Conservation (phyloP, 192 early-diverging fungal genomes). For the Oehlia diaphana region DNA sequence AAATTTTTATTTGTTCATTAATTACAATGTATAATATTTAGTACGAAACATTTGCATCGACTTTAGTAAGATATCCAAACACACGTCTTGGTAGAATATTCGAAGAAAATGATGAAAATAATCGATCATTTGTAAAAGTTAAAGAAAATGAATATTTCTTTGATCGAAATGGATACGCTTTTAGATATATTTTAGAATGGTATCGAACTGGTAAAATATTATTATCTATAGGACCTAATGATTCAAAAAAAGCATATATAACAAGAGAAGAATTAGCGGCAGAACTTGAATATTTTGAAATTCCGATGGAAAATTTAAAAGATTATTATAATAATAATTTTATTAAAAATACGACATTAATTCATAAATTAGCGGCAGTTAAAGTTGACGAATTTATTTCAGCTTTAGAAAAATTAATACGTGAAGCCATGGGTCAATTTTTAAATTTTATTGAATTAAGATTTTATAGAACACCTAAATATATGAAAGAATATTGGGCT, state of each 20-base stretch:
- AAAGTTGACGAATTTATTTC: slow-evolving; percentile 12
- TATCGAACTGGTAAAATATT: slow-evolving; percentile 13
- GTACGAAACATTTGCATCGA: not conserved
- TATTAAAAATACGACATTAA: not conserved
- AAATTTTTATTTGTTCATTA: not conserved
- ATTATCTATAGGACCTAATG: not conserved
- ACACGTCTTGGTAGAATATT: slow-evolving; percentile 13
- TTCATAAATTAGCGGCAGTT: not conserved
- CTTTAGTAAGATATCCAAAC: not conserved
- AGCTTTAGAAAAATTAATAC: not conserved
- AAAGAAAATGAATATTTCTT: slow-evolving; percentile 20
- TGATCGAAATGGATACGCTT: slow-evolving; percentile 22
- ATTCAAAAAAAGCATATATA: not conserved
- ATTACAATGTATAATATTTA: not conserved
- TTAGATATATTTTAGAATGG: slow-evolving; percentile 10
- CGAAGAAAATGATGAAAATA: not conserved
- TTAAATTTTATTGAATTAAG: not conserved
- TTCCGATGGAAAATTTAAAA: not conserved
- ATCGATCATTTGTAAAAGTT: not conserved
- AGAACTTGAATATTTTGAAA: slow-evolving; percentile 2
- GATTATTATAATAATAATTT: not conserved
- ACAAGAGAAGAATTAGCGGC: not conserved
- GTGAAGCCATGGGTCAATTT: not conserved
- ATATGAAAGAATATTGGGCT: slow-evolving; percentile 7
- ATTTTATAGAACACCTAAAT: not conserved